Conservation (phyloP, 805 yeast genomes). For the Candida awuae region DNA sequence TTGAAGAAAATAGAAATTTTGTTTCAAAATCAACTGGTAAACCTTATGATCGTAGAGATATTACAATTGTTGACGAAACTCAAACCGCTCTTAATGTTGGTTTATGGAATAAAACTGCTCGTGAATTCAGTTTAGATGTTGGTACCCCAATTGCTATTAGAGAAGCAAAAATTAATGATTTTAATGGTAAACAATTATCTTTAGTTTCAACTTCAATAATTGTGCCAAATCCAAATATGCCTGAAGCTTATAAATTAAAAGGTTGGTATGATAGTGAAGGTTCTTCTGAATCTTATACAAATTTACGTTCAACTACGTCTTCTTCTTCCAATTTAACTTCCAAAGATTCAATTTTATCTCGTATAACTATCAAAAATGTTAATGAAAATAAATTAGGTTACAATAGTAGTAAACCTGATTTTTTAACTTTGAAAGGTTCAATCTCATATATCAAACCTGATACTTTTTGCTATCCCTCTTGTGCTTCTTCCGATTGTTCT, state of each 20-base stretch:
- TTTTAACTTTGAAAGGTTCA: constrained; percentile 65
- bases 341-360: constrained; percentile 39
- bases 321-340: constrained; percentile 28
- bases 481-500: constrained; percentile 67
- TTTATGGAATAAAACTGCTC: constrained; percentile 84
- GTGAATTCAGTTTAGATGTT: constrained; percentile 60
- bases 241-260: constrained; percentile 78
- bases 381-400: constrained; percentile 62
- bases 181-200: constrained; percentile 77
- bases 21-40: constrained; percentile 84
- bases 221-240: constrained; percentile 75
- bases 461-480: constrained; percentile 84
- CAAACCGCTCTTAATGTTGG: constrained; percentile 71
- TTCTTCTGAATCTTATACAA: constrained; percentile 48
- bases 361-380: constrained; percentile 61
- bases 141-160: constrained; percentile 88
- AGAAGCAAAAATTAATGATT: constrained; percentile 84
- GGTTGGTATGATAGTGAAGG: constrained; percentile 95
- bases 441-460: constrained; percentile 65
- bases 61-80: constrained; percentile 77
- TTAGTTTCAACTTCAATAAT: constrained; percentile 73
- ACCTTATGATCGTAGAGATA: constrained; percentile 87
- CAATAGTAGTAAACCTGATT: constrained; percentile 67
- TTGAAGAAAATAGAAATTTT: constrained; percentile 67
- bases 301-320: constrained; percentile 40